Percentiles rank a stretch among this genome's conserved stretches.
phyloP scores from a whole-genome alignment of 352 stramenopile species.

The Phytophthora chlamydospora region DNA sequence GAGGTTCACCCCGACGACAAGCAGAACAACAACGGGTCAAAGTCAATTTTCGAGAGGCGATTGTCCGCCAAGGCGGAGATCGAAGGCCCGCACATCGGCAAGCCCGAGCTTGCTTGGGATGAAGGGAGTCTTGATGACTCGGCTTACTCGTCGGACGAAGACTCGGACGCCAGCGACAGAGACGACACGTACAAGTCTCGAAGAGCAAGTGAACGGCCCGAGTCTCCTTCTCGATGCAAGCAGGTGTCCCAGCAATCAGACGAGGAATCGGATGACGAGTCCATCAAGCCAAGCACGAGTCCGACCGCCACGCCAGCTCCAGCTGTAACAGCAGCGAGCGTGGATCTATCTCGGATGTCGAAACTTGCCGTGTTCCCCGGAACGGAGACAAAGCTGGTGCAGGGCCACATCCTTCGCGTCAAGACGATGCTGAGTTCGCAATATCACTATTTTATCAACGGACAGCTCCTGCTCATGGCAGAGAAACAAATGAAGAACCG shows the following conservation, averaged over 20 bases:
- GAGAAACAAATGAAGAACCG: slow-evolving; percentile 76
- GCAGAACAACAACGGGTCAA: not conserved
- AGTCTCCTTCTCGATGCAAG: slow-evolving; percentile 31
- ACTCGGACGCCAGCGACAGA: slow-evolving; percentile 28
- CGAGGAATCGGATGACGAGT: slow-evolving; percentile 56
- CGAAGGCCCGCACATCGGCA: slow-evolving; percentile 3
- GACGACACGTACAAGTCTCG: slow-evolving; percentile 24
- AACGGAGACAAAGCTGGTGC: slow-evolving; percentile 55
- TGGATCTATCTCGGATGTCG: slow-evolving; percentile 68
- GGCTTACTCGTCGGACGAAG: slow-evolving; percentile 27
- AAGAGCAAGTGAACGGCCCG: slow-evolving; percentile 25
- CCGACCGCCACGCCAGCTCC: slow-evolving; percentile 9
- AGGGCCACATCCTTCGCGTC: slow-evolving; percentile 51
- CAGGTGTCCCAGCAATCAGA: slow-evolving; percentile 40
- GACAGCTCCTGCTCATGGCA: slow-evolving; percentile 63
- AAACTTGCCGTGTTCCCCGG: slow-evolving; percentile 79
- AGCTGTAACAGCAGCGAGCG: slow-evolving; percentile 8
- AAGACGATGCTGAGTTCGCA: slow-evolving; percentile 66
- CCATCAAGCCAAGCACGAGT: slow-evolving; percentile 17
- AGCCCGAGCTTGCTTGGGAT: slow-evolving; percentile 53
- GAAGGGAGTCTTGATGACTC: slow-evolving; percentile 24
- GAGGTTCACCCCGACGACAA: slow-evolving; percentile 26
- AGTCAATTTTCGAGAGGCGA: slow-evolving; percentile 33
- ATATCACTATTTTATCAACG: slow-evolving; percentile 72
- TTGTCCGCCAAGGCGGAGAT: slow-evolving; percentile 14